Evolutionary conservation across 805 yeast species (phyloP).

Genomic region (Pichia californica): DNA sequence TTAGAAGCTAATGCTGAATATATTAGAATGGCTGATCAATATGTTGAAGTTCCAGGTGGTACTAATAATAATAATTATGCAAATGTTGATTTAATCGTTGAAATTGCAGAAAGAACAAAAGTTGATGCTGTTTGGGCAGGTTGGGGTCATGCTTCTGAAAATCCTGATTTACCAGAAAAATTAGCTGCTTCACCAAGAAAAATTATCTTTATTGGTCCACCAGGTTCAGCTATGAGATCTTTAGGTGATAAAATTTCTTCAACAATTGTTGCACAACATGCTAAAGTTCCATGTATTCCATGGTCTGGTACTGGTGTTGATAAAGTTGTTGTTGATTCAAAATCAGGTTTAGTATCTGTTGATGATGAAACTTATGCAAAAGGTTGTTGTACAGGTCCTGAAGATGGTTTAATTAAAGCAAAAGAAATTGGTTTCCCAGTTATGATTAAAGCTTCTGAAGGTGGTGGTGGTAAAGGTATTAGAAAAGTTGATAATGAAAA

Average conservation of each 20-base stretch:
- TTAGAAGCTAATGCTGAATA: constrained; percentile 94
- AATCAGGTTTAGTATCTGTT: constrained; percentile 81
- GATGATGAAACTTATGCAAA: constrained; percentile 73
- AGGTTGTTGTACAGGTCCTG: constrained; percentile 84
- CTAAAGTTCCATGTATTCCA: constrained; percentile 96
- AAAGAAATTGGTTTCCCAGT: constrained; percentile 91
- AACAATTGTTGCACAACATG: constrained; percentile 98
- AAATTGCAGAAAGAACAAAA: constrained; percentile 91
- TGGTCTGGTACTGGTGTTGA: constrained; percentile 99
- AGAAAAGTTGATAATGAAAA: constrained; percentile 87
- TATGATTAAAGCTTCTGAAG: constrained; percentile 99
- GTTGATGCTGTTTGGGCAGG: constrained; percentile 99
- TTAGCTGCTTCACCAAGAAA: constrained; percentile 89
- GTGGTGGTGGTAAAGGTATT: constrained; percentile 99
- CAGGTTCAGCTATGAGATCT: constrained; percentile 99
- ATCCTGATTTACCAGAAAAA: constrained; percentile 88
- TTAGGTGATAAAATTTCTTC: constrained; percentile 97
- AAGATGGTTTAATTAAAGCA: constrained; percentile 85
- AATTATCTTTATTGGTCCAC: constrained; percentile 95
- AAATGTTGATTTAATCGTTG: constrained; percentile 94
- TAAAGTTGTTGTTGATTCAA: constrained; percentile 61
- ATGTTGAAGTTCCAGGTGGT: constrained; percentile 98
- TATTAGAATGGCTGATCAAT: constrained; percentile 98
- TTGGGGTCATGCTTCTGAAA: constrained; percentile 99
- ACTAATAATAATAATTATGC: constrained; percentile 98